Conservation (phyloP, 73 alveolate genomes). For the Uronychia binucleata region DNA sequence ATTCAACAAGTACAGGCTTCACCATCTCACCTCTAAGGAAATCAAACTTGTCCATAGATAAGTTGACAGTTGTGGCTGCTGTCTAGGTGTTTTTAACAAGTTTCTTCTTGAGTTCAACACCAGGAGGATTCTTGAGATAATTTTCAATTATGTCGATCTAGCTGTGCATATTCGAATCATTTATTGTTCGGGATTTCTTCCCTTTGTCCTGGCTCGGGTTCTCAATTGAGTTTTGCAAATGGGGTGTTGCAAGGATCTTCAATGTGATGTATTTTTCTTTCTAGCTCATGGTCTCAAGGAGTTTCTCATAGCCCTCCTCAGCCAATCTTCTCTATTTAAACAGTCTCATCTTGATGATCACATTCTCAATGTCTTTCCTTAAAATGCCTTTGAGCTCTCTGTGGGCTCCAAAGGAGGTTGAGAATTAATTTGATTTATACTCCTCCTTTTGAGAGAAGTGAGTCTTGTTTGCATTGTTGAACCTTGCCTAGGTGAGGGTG, state of each 20-base stretch:
- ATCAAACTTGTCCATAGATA: not conserved
- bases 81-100: not conserved
- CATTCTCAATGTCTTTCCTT: not conserved
- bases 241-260: not conserved
- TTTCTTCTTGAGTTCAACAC: not conserved
- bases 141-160: not conserved
- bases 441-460: not conserved
- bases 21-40: not conserved
- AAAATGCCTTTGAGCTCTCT: not conserved
- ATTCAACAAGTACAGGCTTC: not conserved
- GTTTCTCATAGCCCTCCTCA: not conserved
- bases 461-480: not conserved
- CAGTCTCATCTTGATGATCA: not conserved
- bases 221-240: not conserved
- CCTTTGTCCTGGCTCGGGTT: not conserved
- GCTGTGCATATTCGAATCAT: not conserved
- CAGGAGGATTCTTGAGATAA: not conserved
- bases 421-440: not conserved
- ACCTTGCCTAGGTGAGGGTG: not conserved
- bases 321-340: not conserved
- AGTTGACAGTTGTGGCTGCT: not conserved
- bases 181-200: not conserved
- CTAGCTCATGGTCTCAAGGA: not conserved
- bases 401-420: not conserved
- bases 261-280: not conserved